Conservation (phyloP, 306 rosid species). For the Glycine latifolia region DNA sequence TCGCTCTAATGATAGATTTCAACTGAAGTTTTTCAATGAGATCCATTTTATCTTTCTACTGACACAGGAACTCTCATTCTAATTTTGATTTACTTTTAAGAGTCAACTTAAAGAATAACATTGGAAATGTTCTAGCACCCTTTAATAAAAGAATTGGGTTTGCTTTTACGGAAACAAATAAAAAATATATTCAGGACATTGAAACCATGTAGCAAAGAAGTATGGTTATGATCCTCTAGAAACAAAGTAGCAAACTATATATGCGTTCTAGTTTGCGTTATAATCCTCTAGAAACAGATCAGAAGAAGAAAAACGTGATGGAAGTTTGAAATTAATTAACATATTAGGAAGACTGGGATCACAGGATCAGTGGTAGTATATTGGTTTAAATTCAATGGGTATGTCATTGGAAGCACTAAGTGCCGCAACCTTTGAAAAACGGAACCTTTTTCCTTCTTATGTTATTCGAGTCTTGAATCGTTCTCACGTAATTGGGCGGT, state of each 20-base stretch:
- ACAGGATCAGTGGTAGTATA: background rate
- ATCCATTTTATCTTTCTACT: background rate
- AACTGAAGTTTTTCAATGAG: background rate
- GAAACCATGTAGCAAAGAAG: constrained; percentile 1
- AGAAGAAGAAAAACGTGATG: constrained; percentile 29
- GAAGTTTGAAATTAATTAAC: constrained; percentile 15
- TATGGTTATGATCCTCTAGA: constrained; percentile 36
- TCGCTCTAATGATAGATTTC: too few relatives aligned
- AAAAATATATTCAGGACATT: background rate
- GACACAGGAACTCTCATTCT: background rate
- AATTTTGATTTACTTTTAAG: background rate
- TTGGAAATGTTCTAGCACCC: background rate
- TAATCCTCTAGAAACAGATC: constrained; percentile 39
- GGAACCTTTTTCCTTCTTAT: background rate
- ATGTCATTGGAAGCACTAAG: constrained; percentile 55
- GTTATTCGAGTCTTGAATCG: constrained; percentile 21
- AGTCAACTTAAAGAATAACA: background rate
- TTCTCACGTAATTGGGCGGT: constrained; percentile 52
- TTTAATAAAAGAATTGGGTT: constrained; percentile 2
- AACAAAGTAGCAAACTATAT: background rate
- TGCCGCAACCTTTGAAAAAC: constrained; percentile 59
- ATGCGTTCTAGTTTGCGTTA: constrained; percentile 1
- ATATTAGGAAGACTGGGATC: constrained; percentile 7
- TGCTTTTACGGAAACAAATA: background rate
- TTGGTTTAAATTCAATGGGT: constrained; percentile 44